Base-by-base conservation (phyloP, 495 filamentous ascomycete genomes). In the Margaritispora aquatica region DNA sequence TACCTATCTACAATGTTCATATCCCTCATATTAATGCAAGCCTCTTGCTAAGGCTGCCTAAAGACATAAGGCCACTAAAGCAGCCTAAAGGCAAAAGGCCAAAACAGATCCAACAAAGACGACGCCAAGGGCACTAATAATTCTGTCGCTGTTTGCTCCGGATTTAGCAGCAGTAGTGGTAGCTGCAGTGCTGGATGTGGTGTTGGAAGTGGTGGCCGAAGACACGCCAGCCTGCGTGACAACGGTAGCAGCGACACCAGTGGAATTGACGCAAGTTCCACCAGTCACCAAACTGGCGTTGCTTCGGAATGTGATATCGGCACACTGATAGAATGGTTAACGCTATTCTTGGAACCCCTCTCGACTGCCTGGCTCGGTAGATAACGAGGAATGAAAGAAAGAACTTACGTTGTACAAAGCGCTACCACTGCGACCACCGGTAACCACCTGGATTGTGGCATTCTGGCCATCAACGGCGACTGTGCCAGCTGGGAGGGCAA, bases 321-420 rank as follows among this genome's bases (percentile, higher is more conserved):
- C 82, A 64, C 84, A 87, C 83, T n/a, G n/a, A n/a, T 85, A 34
- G 29, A 13, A 48, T 53, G 27, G 24, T 5, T 31, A n/a, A n/a
- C n/a, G n/a, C n/a, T n/a, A n/a, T n/a, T n/a, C n/a, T n/a, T n/a
- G n/a, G n/a, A n/a, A n/a, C n/a, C n/a, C n/a, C n/a, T n/a, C n/a
- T n/a, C n/a, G n/a, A n/a, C n/a, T n/a, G n/a, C n/a, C n/a, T n/a
- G n/a, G n/a, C n/a, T n/a, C n/a, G n/a, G n/a, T n/a, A n/a, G n/a
- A n/a, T n/a, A n/a, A n/a, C 4, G 51, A 46, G 24, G n/a, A 26
- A 8, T 2, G 34, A 15, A 31, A 29, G 17, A 36, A 9, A 24
- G 15, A 58, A 75, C 80, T 68, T 69, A 84, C 82, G 62, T 86
- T 88, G 62, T 86, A 88, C 52, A 88, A 62, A 8, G 77, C 75